phyloP scores from a whole-genome alignment of 2,329 filamentous ascomycete species.

The Diaporthe vaccinii region DNA sequence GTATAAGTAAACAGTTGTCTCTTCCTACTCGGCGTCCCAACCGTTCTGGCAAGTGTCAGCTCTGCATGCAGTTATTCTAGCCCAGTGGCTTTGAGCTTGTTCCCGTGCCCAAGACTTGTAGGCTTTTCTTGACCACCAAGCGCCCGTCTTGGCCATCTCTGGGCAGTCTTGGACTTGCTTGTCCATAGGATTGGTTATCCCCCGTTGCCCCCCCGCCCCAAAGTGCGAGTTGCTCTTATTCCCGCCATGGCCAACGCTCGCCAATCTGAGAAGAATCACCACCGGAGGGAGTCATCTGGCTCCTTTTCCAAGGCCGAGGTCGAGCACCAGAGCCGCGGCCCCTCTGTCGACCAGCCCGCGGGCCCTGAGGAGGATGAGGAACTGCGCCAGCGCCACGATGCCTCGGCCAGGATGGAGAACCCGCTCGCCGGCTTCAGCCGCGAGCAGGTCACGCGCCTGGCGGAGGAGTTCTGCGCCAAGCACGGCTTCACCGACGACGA shows the following conservation, averaged over 20 bases:
- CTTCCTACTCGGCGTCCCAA: neutral
- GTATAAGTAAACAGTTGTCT: conserved; percentile 29
- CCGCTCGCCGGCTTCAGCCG: conserved; percentile 56
- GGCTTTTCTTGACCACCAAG: conserved; percentile 11
- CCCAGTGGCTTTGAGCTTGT: conserved; percentile 28
- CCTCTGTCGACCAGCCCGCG: conserved; percentile 1
- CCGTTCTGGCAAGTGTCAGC: neutral
- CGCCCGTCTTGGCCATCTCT: conserved; percentile 27
- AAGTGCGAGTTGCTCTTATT: neutral
- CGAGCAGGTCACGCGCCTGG: conserved; percentile 66
- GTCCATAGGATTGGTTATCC: neutral
- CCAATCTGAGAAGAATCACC: conserved; percentile 45
- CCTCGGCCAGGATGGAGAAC: conserved; percentile 55
- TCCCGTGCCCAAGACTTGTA: neutral
- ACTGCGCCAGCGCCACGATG: conserved; percentile 50
- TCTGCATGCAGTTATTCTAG: neutral
- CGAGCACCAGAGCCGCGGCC: conserved; percentile 44
- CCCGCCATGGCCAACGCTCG: conserved; percentile 19
- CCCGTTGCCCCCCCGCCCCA: no score
- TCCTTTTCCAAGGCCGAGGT: conserved; percentile 47
- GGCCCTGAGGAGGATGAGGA: conserved; percentile 42
- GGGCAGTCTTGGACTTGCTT: conserved; percentile 24
- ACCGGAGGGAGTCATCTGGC: conserved; percentile 39
- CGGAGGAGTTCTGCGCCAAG: conserved; percentile 69
- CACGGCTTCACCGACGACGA: conserved; percentile 68